These are phyloP conservation scores for Aspergillus caelatus DNA, from an alignment of 2,329 filamentous ascomycete genomes.

Conservation along the genomic window DNA sequence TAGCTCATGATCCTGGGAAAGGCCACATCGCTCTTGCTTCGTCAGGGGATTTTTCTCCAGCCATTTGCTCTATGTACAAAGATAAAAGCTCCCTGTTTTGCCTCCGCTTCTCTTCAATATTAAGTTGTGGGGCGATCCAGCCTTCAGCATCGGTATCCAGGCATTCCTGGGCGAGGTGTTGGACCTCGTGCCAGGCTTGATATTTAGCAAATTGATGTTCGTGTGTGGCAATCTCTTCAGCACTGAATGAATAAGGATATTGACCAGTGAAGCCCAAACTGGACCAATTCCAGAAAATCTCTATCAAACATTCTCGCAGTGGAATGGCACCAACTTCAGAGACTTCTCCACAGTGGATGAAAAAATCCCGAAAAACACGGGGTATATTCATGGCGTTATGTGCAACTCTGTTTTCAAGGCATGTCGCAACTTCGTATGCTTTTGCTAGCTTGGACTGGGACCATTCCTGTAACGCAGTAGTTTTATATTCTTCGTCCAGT, in stretches of 20 bases:
- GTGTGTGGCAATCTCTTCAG: slow-evolving; percentile 31
- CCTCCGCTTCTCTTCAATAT: slow-evolving; percentile 27
- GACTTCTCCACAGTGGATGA: slow-evolving; percentile 34
- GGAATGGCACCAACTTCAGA: slow-evolving; percentile 32
- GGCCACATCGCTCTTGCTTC: slow-evolving; percentile 25
- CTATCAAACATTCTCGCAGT: slow-evolving; percentile 37
- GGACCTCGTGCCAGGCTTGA: slow-evolving; percentile 29
- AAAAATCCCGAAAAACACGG: slow-evolving; percentile 35
- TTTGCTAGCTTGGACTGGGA: slow-evolving; percentile 28
- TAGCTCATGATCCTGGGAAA: slow-evolving; percentile 15
- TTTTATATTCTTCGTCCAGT: slow-evolving; percentile 27
- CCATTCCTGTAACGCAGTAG: slow-evolving; percentile 19
- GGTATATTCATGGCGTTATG: slow-evolving; percentile 29
- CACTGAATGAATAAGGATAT: slow-evolving; percentile 32
- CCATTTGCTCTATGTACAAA: slow-evolving; percentile 22
- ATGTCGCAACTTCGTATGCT: slow-evolving; percentile 32
- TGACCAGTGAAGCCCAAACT: slow-evolving; percentile 25
- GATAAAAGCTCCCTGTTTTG: slow-evolving; percentile 30
- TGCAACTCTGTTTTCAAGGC: slow-evolving; percentile 25
- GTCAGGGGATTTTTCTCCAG: slow-evolving; percentile 20
- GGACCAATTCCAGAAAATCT: slow-evolving; percentile 32
- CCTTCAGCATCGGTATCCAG: slow-evolving; percentile 40
- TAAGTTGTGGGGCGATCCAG: slow-evolving; percentile 37
- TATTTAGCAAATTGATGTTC: slow-evolving; percentile 36
- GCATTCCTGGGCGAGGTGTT: slow-evolving; percentile 28